Conservation (phyloP, 208 protist genomes). For the Herpetomonas tarakana region DNA sequence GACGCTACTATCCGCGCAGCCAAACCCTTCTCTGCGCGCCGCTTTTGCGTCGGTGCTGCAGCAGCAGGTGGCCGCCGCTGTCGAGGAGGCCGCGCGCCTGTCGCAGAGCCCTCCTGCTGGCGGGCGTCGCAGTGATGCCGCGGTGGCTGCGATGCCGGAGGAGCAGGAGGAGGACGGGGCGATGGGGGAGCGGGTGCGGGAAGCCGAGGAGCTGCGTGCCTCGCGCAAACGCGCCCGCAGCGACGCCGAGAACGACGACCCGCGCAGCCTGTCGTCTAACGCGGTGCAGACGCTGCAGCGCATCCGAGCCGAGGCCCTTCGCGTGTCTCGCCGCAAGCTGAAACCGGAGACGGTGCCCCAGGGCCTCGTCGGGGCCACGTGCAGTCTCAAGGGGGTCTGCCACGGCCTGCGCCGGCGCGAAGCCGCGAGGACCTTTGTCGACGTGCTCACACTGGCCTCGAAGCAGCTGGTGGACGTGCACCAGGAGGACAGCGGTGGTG, state of each 20-base stretch:
- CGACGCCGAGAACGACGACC: conserved; percentile 6
- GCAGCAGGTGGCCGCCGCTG: conserved; percentile 24
- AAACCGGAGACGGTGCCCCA: conserved; percentile 10
- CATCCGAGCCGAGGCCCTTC: conserved; percentile 28
- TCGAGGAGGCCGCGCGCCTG: conserved; percentile 18
- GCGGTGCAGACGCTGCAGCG: conserved; percentile 52
- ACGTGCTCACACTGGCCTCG: conserved; percentile 73
- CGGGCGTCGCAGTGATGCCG: neutral
- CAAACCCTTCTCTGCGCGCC: conserved; percentile 33
- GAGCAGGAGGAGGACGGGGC: conserved; percentile 10
- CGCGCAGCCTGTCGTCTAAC: conserved; percentile 28
- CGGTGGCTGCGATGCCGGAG: neutral
- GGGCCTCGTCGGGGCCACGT: conserved; percentile 28
- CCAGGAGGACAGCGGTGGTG: conserved; percentile 22
- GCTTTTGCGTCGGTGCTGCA: conserved; percentile 34
- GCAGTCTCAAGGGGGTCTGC: conserved; percentile 46
- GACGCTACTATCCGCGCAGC: conserved; percentile 23
- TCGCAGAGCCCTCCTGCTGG: neutral
- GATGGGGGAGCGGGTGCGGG: conserved; percentile 1
- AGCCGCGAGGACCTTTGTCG: conserved; percentile 77
- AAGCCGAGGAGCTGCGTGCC: conserved; percentile 17
- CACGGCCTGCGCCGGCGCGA: conserved; percentile 51
- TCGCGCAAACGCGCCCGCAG: conserved; percentile 3
- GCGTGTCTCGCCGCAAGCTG: conserved; percentile 14
- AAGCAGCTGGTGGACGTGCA: conserved; percentile 50